Evolutionary conservation across 1,139 yeast species (phyloP), one percentile per base, ranked within the genome.

Genomic region (Suhomyces taliae): DNA sequence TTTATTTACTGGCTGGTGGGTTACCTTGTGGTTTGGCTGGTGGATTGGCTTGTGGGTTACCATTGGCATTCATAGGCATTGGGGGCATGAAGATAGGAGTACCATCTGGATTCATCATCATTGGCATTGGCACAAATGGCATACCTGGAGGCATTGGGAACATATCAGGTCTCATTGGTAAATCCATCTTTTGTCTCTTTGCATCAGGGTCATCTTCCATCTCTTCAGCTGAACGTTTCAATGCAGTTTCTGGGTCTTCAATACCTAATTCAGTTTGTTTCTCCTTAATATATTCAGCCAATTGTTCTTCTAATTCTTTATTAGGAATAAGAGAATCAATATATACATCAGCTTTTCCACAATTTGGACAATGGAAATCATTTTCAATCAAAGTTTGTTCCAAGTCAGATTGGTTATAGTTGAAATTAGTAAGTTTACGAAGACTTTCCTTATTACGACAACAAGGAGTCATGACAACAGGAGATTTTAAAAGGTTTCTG

Each of bases 331-430:
- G 72, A 10, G 85, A 78, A 66, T 93, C 98, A 43, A 93, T 74
- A 53, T 83, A 82, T 1, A 89, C 76, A 53, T 90, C 97, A 31
- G 81, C 83, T 14, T 78, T 77, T 8, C 78, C 81, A 70, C 99
- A 93, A 53, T 83, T 85, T 8, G 98, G 98, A 67, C 99, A 93
- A 41, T 82, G 83, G 69, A 93, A 93, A 61, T 93, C 98, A 48
- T 83, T 81, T 37, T 89, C 96, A 48, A 93, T 76, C 37, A 93
- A 69, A 4, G 79, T 67, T 56, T 84, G 86, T 61, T 93, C 98
- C 52, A 93, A 57, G 34, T 65, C 70, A 3, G 62, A 55, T 53
- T 72, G 74, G 49, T 73, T 65, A 53, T 74, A 74, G 53, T 70
- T 65, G 56, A 61, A 67, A 48, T 75, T 75, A 34, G 60, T 60